phyloP scores from a whole-genome alignment of 257 asterid species.

The Marsdenia floribunda region DNA sequence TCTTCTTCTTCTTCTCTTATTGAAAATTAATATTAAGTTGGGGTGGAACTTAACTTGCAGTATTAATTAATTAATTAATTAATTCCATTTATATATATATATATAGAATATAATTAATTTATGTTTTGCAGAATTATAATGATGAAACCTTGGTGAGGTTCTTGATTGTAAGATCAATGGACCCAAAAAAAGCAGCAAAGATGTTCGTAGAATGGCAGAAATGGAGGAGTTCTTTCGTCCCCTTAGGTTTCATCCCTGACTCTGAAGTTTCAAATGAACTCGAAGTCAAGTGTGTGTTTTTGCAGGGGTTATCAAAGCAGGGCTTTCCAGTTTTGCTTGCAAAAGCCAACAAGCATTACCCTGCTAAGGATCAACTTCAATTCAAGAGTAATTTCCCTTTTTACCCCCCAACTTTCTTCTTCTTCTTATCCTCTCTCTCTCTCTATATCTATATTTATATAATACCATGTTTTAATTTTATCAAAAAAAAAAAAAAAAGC shows the following conservation, averaged over 20 bases:
- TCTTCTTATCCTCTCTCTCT: neutral
- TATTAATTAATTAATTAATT: too few species aligned
- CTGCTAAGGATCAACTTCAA: slow-evolving; percentile 70
- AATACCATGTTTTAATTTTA: too few species aligned
- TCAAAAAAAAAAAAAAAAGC: too few species aligned
- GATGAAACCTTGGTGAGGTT: slow-evolving; percentile 61
- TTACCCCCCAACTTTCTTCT: neutral
- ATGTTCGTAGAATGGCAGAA: slow-evolving; percentile 74
- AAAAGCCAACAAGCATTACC: slow-evolving; percentile 44
- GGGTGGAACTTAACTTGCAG: too few species aligned
- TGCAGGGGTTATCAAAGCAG: slow-evolving; percentile 49
- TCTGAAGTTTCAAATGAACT: slow-evolving; percentile 57
- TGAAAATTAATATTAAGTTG: too few species aligned
- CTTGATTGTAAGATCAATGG: slow-evolving; percentile 88
- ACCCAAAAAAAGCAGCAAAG: slow-evolving; percentile 65
- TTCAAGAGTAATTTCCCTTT: slow-evolving; percentile 52
- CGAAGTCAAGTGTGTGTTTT: slow-evolving; percentile 35
- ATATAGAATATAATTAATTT: too few species aligned
- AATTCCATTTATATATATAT: too few species aligned
- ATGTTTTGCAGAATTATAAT: slow-evolving; percentile 35
- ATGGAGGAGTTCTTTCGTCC: slow-evolving; percentile 77
- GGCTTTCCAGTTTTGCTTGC: slow-evolving; percentile 47
- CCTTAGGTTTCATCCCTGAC: slow-evolving; percentile 47
- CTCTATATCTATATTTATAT: neutral
- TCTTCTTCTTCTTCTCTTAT: neutral